Conservation (phyloP, 1,139 yeast species). For the Arxiozyma bovina region DNA sequence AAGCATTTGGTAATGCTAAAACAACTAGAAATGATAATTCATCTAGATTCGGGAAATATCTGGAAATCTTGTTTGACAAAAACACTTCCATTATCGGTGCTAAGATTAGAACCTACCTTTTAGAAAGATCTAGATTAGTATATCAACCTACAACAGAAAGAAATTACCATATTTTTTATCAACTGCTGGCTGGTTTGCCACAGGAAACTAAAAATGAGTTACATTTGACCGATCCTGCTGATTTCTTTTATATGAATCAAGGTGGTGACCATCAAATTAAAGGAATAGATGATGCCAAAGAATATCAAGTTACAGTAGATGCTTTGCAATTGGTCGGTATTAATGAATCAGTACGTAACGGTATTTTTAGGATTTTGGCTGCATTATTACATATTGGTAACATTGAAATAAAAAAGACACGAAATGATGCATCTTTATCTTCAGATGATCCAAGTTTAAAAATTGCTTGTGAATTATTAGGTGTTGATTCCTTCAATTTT, state of each 20-base stretch:
- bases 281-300: constrained; percentile 78
- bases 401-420: constrained; percentile 76
- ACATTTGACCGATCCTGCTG: constrained; percentile 55
- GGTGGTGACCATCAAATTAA: constrained; percentile 72
- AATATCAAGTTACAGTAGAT: constrained; percentile 63
- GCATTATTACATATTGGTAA: constrained; percentile 93
- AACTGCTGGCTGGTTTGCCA: constrained; percentile 71
- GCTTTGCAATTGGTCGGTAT: constrained; percentile 82
- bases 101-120: constrained; percentile 80
- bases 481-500: constrained; percentile 64
- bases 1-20: constrained; percentile 97
- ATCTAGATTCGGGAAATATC: constrained; percentile 91
- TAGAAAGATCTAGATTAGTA: constrained; percentile 91
- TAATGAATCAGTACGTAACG: constrained; percentile 46
- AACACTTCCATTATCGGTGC: constrained; percentile 86
- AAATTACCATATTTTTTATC: constrained; percentile 94
- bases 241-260: constrained; percentile 79
- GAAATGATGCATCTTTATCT: constrained; percentile 74
- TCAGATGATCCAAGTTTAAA: constrained; percentile 82
- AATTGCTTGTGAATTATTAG: constrained; percentile 79
- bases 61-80: constrained; percentile 79
- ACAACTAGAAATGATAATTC: constrained; percentile 97
- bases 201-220: constrained; percentile 51
- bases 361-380: constrained; percentile 73
- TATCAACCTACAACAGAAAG: constrained; percentile 90